phyloP scores from a whole-genome alignment of 2,329 filamentous ascomycete species.

The Didymella arachidicola region DNA sequence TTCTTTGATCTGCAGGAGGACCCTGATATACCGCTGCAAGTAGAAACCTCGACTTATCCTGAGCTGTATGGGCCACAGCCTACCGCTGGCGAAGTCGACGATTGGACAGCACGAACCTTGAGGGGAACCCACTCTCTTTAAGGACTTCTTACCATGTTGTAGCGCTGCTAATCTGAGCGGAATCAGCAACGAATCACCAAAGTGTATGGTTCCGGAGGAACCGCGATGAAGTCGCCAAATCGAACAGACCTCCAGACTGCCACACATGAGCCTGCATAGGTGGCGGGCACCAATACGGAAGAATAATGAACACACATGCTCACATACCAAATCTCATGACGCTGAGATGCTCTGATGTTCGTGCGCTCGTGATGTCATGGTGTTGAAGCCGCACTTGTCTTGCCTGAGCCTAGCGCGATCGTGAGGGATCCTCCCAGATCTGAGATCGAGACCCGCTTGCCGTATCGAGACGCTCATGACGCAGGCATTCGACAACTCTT shows the following conservation, averaged over 20 bases:
- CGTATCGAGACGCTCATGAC: conserved; percentile 43
- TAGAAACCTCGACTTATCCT: conserved; percentile 18
- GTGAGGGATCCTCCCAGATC: conserved; percentile 23
- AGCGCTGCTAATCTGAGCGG: not conserved
- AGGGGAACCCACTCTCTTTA: conserved; percentile 26
- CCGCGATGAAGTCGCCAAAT: not conserved
- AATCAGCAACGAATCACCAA: not conserved
- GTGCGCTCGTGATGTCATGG: conserved; percentile 15
- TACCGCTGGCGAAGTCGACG: conserved; percentile 21
- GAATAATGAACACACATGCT: not conserved
- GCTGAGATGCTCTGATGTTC: conserved; percentile 24
- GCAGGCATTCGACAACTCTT: conserved; percentile 34
- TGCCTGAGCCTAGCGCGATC: conserved; percentile 24
- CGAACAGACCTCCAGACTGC: not conserved
- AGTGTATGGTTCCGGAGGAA: not conserved
- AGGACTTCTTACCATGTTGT: not conserved
- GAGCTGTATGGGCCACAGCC: conserved; percentile 19
- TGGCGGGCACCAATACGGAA: conserved; percentile 13
- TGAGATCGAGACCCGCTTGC: conserved; percentile 28
- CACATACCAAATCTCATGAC: conserved; percentile 9
- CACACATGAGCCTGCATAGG: not conserved
- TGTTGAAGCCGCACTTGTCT: conserved; percentile 13
- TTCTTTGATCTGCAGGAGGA: conserved; percentile 26
- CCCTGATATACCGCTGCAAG: conserved; percentile 12
- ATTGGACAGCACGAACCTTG: conserved; percentile 34